phyloP scores from a whole-genome alignment of 176 grass and related monocot species.

The Tillandsia leiboldiana region DNA sequence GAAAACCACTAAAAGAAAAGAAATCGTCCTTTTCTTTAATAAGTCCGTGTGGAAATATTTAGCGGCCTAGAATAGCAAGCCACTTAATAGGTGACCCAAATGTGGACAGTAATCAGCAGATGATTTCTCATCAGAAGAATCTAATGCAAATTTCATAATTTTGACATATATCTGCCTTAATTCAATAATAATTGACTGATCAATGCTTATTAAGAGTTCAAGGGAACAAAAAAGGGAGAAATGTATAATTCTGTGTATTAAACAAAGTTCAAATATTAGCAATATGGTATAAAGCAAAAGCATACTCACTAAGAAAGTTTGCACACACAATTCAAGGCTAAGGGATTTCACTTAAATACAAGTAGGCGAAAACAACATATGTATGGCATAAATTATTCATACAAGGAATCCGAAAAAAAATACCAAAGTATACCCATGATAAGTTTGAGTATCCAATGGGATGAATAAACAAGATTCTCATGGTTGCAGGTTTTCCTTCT shows the following conservation, averaged over 20 bases:
- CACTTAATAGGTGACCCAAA: no score
- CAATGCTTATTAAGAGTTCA: not conserved
- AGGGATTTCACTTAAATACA: not conserved
- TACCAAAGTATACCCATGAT: not conserved
- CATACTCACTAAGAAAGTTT: not conserved
- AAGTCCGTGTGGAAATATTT: no score
- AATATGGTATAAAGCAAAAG: not conserved
- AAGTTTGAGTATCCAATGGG: not conserved
- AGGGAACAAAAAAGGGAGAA: not conserved
- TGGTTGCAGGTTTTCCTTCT: not conserved
- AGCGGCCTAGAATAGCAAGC: no score
- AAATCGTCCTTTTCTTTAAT: no score
- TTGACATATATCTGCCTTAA: not conserved
- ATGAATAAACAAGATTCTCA: not conserved
- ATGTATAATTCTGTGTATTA: not conserved
- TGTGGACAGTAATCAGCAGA: no score
- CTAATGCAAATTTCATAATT: not conserved
- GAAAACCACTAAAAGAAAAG: no score
- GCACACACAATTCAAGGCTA: not conserved
- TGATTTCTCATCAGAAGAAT: not conserved
- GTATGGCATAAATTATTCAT: not conserved
- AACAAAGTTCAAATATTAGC: not conserved
- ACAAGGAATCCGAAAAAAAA: not conserved
- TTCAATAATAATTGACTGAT: not conserved
- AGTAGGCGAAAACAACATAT: not conserved